These are phyloP conservation scores for Macrolepiota dolichaula DNA, from an alignment of 768 basidiomycete genomes.

Conservation along the genomic window DNA sequence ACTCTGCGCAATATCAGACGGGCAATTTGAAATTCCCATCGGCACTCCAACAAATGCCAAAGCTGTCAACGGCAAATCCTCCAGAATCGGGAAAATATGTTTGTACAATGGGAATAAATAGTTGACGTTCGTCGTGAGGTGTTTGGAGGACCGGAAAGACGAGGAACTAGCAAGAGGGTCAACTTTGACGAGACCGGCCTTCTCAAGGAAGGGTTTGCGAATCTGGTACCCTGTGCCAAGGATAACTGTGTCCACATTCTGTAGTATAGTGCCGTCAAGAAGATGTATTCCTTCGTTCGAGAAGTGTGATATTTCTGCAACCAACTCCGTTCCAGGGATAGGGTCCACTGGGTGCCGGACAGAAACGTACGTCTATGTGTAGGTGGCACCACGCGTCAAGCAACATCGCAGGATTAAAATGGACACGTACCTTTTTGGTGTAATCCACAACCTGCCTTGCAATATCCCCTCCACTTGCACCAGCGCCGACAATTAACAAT, in stretches of 20 bases:
- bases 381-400: background rate
- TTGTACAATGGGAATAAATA: constrained; percentile 55
- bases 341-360: constrained; percentile 24
- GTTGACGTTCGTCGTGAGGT: constrained; percentile 11
- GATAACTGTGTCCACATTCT: constrained; percentile 42
- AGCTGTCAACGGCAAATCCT: constrained; percentile 43
- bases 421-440: constrained; percentile 37
- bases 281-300: constrained; percentile 42
- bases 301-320: constrained; percentile 49
- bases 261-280: constrained; percentile 36
- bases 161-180: constrained; percentile 24
- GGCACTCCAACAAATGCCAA: constrained; percentile 56
- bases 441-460: constrained; percentile 36
- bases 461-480: constrained; percentile 48
- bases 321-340: constrained; percentile 20
- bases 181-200: constrained; percentile 26
- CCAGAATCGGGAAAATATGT: constrained; percentile 51
- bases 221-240: constrained; percentile 56
- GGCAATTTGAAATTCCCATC: constrained; percentile 42
- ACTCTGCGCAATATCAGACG: constrained; percentile 48
- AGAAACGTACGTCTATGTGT: constrained; percentile 25
- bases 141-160: constrained; percentile 16
- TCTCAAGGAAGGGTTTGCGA: constrained; percentile 43
- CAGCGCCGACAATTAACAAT: constrained; percentile 43
- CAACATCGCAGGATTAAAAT: background rate